Evolutionary conservation across 2,329 filamentous ascomycete genomes (phyloP).

Genomic region (Pestalotiopsis sp.): DNA sequence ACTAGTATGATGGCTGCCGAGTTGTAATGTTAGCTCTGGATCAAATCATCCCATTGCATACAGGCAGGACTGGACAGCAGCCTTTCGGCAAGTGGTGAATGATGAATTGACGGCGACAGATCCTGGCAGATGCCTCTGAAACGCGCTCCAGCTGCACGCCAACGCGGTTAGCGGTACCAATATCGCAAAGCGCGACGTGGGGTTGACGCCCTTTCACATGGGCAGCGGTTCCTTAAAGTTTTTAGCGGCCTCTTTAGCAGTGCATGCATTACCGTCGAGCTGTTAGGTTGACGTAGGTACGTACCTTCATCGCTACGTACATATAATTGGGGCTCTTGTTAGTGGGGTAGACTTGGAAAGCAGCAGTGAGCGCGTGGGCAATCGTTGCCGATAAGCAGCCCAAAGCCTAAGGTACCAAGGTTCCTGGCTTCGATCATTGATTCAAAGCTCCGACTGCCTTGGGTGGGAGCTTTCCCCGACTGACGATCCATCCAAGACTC

Average conservation of each 20-base stretch:
- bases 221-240: background rate
- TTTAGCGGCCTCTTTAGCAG: background rate
- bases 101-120: background rate
- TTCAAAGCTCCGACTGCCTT: background rate
- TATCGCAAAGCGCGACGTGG: background rate
- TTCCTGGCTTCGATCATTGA: background rate
- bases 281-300: background rate
- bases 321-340: background rate
- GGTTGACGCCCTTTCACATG: constrained; percentile 3
- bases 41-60: background rate
- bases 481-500: background rate
- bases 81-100: background rate
- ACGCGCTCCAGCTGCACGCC: background rate
- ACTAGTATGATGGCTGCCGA: background rate
- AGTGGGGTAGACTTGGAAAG: background rate
- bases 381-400: background rate
- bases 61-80: background rate
- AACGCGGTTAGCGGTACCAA: background rate
- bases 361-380: background rate
- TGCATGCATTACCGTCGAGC: background rate
- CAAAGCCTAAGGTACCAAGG: background rate
- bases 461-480: background rate
- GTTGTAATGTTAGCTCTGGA: background rate
- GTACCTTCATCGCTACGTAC: background rate
- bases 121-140: background rate